A percentile compares a stretch with the other conserved stretches of the same genome.
Conservation (phyloP, 441 rosid genomes). For the Macaranga tanarius region DNA sequence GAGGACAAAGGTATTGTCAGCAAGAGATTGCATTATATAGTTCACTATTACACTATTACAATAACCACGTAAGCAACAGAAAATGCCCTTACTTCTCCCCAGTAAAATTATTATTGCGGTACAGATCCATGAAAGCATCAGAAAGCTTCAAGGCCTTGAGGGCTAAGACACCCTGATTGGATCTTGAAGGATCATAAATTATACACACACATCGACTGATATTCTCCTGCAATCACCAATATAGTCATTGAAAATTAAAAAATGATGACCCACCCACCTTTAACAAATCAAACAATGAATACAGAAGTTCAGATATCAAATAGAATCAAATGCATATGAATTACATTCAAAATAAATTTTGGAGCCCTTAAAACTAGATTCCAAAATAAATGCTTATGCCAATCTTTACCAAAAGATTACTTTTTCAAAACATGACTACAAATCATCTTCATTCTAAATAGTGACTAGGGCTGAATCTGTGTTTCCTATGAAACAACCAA, state of each 20-base stretch:
- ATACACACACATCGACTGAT: conserved; percentile 95
- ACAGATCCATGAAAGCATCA: conserved; percentile 91
- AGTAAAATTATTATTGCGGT: conserved; percentile 69
- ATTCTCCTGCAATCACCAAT: conserved; percentile 60
- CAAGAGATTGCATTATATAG: conserved; percentile 18
- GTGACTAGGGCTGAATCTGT: background rate
- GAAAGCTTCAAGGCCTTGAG: conserved; percentile 97
- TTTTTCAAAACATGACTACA: background rate
- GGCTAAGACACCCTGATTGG: conserved; percentile 85
- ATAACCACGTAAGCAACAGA: background rate
- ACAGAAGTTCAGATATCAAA: background rate
- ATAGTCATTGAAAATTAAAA: background rate
- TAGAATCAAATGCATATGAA: background rate
- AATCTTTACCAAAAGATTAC: background rate
- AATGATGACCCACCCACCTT: background rate
- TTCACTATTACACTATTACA: conserved; percentile 7
- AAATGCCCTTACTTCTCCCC: conserved; percentile 77
- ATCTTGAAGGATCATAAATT: conserved; percentile 92
- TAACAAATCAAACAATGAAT: background rate
- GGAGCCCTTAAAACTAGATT: background rate
- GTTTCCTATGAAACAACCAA: background rate
- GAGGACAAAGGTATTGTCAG: conserved; percentile 20
- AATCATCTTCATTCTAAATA: background rate
- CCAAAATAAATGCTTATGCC: background rate
- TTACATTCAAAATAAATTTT: background rate